Conservation (phyloP, 177 flowering plant genomes). For the Vitis hybrid region DNA sequence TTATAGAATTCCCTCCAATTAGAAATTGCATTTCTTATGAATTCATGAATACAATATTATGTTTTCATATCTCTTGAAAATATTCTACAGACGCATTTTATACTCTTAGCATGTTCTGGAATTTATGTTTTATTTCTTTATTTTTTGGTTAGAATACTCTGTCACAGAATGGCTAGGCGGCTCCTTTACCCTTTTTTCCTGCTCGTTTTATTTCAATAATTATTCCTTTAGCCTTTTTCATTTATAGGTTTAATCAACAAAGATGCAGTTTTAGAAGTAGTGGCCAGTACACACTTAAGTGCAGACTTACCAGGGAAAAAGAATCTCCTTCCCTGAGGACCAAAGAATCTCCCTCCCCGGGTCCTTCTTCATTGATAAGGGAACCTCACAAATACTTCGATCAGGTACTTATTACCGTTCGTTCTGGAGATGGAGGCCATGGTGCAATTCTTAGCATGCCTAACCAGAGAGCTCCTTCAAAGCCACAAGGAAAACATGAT, state of each 20-base stretch:
- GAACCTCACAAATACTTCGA: conserved; percentile 97
- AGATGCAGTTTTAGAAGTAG: conserved; percentile 7
- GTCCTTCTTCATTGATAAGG: conserved; percentile 36
- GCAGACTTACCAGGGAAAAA: conserved; percentile 46
- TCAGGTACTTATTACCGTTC: conserved; percentile 81
- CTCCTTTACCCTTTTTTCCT: not conserved
- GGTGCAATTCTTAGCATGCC: conserved; percentile 83
- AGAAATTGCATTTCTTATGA: too few species aligned
- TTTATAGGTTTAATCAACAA: conserved; percentile 26
- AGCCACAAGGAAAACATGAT: conserved; percentile 41
- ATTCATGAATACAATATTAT: too few species aligned
- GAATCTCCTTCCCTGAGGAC: conserved; percentile 24
- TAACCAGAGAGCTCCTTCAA: conserved; percentile 35
- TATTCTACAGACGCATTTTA: not conserved
- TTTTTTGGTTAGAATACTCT: not conserved
- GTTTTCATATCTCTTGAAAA: not conserved
- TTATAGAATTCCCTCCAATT: too few species aligned
- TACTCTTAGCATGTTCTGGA: not conserved
- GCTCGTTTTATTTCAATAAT: not conserved
- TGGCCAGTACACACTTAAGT: conserved; percentile 25
- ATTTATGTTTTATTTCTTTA: not conserved
- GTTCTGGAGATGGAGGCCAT: conserved; percentile 97
- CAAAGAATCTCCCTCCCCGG: conserved; percentile 42
- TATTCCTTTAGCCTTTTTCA: not conserved
- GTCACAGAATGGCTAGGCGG: not conserved